Evolutionary conservation across 1,139 yeast genomes (phyloP).

Genomic region (Hyphopichia khmerensis): DNA sequence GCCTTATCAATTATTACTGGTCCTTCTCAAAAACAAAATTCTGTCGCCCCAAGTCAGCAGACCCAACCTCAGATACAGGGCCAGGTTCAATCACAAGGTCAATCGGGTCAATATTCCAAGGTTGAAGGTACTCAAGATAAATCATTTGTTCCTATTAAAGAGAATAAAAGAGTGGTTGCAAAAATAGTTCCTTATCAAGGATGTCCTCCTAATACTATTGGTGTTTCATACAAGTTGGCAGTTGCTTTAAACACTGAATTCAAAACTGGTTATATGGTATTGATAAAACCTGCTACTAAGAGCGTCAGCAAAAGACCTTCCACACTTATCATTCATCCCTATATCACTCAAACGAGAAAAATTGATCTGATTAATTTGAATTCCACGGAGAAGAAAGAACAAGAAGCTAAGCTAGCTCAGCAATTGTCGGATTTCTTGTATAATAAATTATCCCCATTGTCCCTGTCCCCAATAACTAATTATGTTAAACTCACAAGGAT

Average conservation of each 20-base stretch:
- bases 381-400: slow-evolving; percentile 30
- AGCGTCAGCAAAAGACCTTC: slow-evolving; percentile 41
- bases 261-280: slow-evolving; percentile 54
- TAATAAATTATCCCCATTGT: slow-evolving; percentile 9
- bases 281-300: slow-evolving; percentile 50
- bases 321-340: slow-evolving; percentile 53
- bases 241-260: slow-evolving; percentile 55
- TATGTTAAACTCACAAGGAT: slow-evolving; percentile 50
- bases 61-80: too few species aligned
- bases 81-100: slow-evolving; percentile 9
- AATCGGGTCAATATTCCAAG: slow-evolving; percentile 3
- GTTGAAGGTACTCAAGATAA: slow-evolving; percentile 11
- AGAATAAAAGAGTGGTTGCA: slow-evolving; percentile 54
- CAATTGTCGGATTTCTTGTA: slow-evolving; percentile 19
- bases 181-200: slow-evolving; percentile 39
- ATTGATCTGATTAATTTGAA: slow-evolving; percentile 25
- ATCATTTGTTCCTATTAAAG: slow-evolving; percentile 20
- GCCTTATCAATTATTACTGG: slow-evolving; percentile 60
- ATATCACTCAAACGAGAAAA: slow-evolving; percentile 44
- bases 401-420: slow-evolving; percentile 15
- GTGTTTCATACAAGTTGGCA: slow-evolving; percentile 57
- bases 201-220: slow-evolving; percentile 48
- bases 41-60: slow-evolving; percentile 7
- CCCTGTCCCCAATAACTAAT: slow-evolving; percentile 44
- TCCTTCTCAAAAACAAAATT: slow-evolving; percentile 35